Base-by-base conservation (phyloP, 2,329 filamentous ascomycete genomes). In the Fusarium sp. region DNA sequence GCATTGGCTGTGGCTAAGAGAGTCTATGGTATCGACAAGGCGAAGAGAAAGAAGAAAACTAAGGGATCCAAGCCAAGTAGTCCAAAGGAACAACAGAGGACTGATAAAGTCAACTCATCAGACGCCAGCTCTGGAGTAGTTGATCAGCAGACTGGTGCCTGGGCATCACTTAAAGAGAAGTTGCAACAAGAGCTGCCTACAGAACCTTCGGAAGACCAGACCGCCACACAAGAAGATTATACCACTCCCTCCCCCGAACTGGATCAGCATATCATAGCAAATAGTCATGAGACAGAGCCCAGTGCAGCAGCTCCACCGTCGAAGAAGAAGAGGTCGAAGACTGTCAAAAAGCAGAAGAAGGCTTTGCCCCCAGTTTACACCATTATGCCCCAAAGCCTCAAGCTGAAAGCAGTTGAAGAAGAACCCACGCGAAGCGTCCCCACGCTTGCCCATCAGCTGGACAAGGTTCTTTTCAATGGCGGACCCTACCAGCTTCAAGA, bases 401-500 rank as follows among this genome's bases (percentile, higher is more conserved):
- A 73, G 5, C 60, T 83, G 17, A n/a, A 60, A 5, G 80, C 83
- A 22, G 72, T 85, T 12, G 79, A 82, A 50, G 77, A 80, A 32
- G 64, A 76, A 15, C 78, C 82, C 47, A 77, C 80, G 15, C 78
- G 81, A 8, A 60, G 75, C 2, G 87, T 90, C 17, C 93, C 94
- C 3, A 83, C 83, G 32, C 85, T 98, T 5, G 86, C 90, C 5
- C 92, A 96, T 80, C 92, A 93, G 12, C 86, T 98, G 38, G 94
- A 97, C 70, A 89, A 95, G 64, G 96, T 97, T n/a, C 85, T 99
- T 6, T 99, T 99, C 87, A 99, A 98, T 78, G 92, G 92, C 5
- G 95, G 96, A 28, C 94, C 98, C 42, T 98, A 98, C 81, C 92
- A 94, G 57, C 88, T 99, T 58, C 95, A 97, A 82, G 96, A 99